Percentiles rank a stretch among this genome's conserved stretches.
Conservation (phyloP, 202 grass and related monocot genomes). For the Sporobolus alterniflorus region DNA sequence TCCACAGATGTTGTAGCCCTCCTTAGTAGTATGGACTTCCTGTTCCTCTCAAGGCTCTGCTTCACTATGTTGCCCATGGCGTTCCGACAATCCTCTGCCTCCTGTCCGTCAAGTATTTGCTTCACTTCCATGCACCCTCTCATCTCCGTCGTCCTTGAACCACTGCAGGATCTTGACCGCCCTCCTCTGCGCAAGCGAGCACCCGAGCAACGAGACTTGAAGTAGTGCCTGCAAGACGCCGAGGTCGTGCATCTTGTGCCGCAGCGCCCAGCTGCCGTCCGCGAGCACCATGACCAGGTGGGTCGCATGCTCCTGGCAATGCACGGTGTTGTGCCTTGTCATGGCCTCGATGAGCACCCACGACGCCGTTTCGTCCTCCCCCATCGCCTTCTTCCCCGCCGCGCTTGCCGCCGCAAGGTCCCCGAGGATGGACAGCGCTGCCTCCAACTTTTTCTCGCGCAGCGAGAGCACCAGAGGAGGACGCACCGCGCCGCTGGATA, state of each 20-base stretch:
- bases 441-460: slow-evolving; percentile 30
- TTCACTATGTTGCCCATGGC: slow-evolving; percentile 67
- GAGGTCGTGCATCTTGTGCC: slow-evolving; percentile 45
- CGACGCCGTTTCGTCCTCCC: slow-evolving; percentile 45
- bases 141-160: slow-evolving; percentile 70
- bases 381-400: slow-evolving; percentile 48
- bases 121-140: neutral
- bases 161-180: slow-evolving; percentile 80
- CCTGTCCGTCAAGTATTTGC: neutral
- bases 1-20: slow-evolving; percentile 56
- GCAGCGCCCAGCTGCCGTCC: slow-evolving; percentile 38
- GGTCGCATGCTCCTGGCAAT: slow-evolving; percentile 75
- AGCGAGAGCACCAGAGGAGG: slow-evolving; percentile 37
- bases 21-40: slow-evolving; percentile 57
- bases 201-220: slow-evolving; percentile 70
- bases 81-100: slow-evolving; percentile 24
- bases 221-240: slow-evolving; percentile 70
- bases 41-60: slow-evolving; percentile 84
- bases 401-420: slow-evolving; percentile 53
- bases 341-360: slow-evolving; percentile 58
- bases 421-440: slow-evolving; percentile 54
- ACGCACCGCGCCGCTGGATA: slow-evolving; percentile 59
- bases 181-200: slow-evolving; percentile 58
- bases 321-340: slow-evolving; percentile 47
- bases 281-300: slow-evolving; percentile 79